Conservation (phyloP, 192 early-diverging fungal genomes). For the Phlyctochytrium planicorne region DNA sequence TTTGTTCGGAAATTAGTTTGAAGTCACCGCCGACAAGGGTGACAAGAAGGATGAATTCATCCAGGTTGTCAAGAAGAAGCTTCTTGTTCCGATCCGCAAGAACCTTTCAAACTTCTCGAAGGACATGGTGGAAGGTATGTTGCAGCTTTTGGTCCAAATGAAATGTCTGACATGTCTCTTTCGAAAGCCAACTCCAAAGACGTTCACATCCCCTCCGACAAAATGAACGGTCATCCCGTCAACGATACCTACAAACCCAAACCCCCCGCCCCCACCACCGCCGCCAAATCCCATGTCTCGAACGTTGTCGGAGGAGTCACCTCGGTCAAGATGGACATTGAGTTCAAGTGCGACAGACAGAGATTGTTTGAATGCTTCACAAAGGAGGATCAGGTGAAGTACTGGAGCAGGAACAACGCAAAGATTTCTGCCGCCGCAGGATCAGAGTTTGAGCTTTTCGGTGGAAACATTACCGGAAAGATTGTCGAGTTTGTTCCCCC, state of each 20-base stretch:
- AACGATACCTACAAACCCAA: slow-evolving; percentile 48
- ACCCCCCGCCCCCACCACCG: slow-evolving; percentile 38
- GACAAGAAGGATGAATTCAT: neutral
- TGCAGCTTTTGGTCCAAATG: neutral
- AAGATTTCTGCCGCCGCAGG: slow-evolving; percentile 64
- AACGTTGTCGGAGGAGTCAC: slow-evolving; percentile 36
- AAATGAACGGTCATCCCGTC: slow-evolving; percentile 56
- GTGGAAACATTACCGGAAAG: slow-evolving; percentile 82
- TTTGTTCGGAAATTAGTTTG: neutral
- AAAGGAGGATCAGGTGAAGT: slow-evolving; percentile 66
- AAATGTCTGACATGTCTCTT: neutral
- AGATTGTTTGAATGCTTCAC: slow-evolving; percentile 83
- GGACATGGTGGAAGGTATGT: slow-evolving; percentile 67
- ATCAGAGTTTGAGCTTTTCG: slow-evolving; percentile 74
- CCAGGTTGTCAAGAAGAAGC: slow-evolving; percentile 34
- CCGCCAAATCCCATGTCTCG: slow-evolving; percentile 15
- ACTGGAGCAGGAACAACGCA: slow-evolving; percentile 79
- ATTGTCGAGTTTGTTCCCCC: slow-evolving; percentile 66
- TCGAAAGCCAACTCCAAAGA: slow-evolving; percentile 69
- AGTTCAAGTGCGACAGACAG: slow-evolving; percentile 77
- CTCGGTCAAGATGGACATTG: slow-evolving; percentile 68
- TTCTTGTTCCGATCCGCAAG: slow-evolving; percentile 60
- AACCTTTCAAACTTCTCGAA: slow-evolving; percentile 64
- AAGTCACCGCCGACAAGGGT: neutral
- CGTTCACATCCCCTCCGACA: slow-evolving; percentile 75